phyloP scores from a whole-genome alignment of 257 asterid genomes.

The Solanum sejunctum region DNA sequence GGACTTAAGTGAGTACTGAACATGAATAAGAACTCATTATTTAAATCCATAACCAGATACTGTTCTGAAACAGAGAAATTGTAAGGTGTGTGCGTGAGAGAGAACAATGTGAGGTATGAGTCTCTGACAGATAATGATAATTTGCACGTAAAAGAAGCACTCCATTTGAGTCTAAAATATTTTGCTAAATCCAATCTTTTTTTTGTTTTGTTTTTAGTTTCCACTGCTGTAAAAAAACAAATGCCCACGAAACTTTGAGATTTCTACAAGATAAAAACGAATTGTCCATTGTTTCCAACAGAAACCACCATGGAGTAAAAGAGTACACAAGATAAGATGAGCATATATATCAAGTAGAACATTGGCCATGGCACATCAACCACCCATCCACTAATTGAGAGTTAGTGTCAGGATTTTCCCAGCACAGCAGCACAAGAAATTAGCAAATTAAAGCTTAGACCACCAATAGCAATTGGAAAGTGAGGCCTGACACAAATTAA shows the following conservation, averaged over 20 bases:
- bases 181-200: neutral
- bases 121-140: neutral
- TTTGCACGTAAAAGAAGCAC: neutral
- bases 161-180: neutral
- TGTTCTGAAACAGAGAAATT: neutral
- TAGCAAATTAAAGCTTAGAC: neutral
- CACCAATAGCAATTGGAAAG: neutral
- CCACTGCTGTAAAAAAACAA: neutral
- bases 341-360: neutral
- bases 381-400: neutral
- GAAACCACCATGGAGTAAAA: neutral
- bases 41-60: neutral
- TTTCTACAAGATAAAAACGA: neutral
- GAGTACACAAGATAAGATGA: neutral
- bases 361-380: neutral
- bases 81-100: neutral
- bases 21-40: neutral
- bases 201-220: neutral
- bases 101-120: neutral
- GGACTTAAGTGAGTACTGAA: neutral
- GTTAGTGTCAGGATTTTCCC: neutral
- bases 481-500: neutral
- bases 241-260: neutral
- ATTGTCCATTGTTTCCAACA: neutral
- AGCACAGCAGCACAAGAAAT: neutral